Conservation (phyloP, 2,329 filamentous ascomycete species). For the Botrytis elliptica region DNA sequence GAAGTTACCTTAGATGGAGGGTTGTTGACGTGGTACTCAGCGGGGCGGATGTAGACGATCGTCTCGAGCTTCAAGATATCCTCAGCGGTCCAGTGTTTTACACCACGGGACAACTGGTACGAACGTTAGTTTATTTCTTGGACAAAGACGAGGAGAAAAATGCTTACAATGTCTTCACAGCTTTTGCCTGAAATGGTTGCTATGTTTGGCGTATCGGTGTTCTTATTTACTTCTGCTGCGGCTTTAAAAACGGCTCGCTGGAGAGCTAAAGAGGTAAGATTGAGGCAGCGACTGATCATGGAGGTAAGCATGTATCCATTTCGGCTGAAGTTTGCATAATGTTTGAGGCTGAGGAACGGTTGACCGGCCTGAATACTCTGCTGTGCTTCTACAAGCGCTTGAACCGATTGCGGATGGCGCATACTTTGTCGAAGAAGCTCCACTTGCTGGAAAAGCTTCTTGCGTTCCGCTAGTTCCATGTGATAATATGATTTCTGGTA, state of each 20-base stretch:
- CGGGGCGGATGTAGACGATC: neutral
- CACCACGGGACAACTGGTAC: neutral
- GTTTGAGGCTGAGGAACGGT: neutral
- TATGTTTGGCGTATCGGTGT: neutral
- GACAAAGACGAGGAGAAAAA: neutral
- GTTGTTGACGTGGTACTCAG: neutral
- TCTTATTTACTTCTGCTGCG: neutral
- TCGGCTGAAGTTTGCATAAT: neutral
- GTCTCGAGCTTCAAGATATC: neutral
- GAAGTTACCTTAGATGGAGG: neutral
- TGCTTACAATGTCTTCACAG: neutral
- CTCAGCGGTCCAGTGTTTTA: neutral
- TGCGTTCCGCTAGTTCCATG: neutral
- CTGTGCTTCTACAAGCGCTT: neutral
- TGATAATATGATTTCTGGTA: conserved; percentile 2
- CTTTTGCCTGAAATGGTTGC: neutral
- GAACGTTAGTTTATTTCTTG: neutral
- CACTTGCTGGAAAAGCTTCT: neutral
- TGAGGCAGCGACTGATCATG: neutral
- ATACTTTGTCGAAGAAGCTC: neutral
- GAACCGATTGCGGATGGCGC: neutral
- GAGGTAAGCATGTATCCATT: neutral
- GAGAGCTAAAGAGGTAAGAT: neutral
- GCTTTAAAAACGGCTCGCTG: neutral
- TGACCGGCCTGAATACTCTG: neutral